Percentiles rank a stretch among this genome's conserved stretches.
These are phyloP conservation scores for Chimonanthus praecox DNA, from an alignment of 164 flowering plant species.

Conservation along the genomic window DNA sequence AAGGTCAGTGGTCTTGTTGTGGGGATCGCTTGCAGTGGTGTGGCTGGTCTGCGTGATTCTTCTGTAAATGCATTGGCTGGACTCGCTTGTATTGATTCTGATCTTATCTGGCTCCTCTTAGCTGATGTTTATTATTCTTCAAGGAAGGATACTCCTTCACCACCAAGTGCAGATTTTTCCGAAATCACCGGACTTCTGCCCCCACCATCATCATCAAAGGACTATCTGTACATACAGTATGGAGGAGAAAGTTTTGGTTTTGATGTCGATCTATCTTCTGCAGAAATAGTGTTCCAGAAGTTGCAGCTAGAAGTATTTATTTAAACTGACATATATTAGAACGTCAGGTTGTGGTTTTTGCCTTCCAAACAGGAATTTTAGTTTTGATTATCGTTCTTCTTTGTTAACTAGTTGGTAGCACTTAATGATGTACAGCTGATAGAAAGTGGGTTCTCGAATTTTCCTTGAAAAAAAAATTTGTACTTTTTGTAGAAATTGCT, in stretches of 20 bases:
- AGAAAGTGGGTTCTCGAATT: too few relatives aligned
- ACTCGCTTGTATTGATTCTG: conserved; percentile 77
- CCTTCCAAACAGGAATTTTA: too few relatives aligned
- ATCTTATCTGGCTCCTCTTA: conserved; percentile 86
- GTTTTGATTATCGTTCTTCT: too few relatives aligned
- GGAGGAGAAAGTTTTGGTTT: conserved; percentile 80
- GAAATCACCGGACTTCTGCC: conserved; percentile 50
- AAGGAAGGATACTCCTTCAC: conserved; percentile 43
- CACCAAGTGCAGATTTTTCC: conserved; percentile 53
- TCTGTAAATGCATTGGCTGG: conserved; percentile 61
- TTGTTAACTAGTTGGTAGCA: too few relatives aligned
- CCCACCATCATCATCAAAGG: conserved; percentile 43
- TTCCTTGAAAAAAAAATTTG: too few relatives aligned
- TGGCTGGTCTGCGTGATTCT: conserved; percentile 55
- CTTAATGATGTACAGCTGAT: too few relatives aligned
- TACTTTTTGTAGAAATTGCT: too few relatives aligned
- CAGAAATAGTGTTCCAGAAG: conserved; percentile 47
- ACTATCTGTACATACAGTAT: conserved; percentile 60
- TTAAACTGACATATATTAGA: neutral
- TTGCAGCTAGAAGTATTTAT: conserved; percentile 30
- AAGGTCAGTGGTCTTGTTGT: conserved; percentile 84
- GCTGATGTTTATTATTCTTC: conserved; percentile 85
- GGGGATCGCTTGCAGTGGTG: conserved; percentile 82
- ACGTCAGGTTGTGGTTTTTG: too few relatives aligned
- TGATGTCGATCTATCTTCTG: conserved; percentile 56